Evolutionary conservation across 2,329 filamentous ascomycete species (phyloP).

Genomic region (Alternaria sp.): DNA sequence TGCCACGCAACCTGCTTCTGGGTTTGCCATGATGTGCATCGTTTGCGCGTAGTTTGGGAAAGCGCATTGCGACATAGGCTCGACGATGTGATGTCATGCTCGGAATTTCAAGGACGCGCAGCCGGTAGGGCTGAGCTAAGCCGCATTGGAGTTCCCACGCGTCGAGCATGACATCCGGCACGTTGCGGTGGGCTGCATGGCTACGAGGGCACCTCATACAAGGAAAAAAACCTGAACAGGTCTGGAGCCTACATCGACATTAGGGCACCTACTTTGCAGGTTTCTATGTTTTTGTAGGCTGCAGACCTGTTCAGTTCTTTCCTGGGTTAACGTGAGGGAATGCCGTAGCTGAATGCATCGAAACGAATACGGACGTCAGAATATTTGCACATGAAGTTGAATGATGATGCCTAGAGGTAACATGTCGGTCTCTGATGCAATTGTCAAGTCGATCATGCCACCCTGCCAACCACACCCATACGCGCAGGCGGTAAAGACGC

Average conservation of each 20-base stretch:
- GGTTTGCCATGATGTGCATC: slow-evolving; percentile 19
- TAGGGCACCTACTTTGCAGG: background rate
- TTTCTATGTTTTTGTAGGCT: background rate
- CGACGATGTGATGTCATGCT: slow-evolving; percentile 19
- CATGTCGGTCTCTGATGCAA: no score
- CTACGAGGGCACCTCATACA: background rate
- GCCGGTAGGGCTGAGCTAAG: slow-evolving; percentile 9
- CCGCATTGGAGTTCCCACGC: background rate
- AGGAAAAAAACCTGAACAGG: background rate
- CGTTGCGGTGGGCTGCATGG: background rate
- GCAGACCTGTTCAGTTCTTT: background rate
- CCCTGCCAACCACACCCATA: background rate
- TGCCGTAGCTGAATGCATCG: background rate
- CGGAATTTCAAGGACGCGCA: background rate
- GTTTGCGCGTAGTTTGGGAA: slow-evolving; percentile 11
- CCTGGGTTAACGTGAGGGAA: background rate
- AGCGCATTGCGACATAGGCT: slow-evolving; percentile 17
- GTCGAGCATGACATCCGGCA: background rate
- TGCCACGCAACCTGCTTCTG: slow-evolving; percentile 5
- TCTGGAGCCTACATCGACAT: background rate
- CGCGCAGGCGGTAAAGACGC: background rate
- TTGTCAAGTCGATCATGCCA: background rate
- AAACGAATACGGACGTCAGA: background rate
- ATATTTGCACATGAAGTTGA: background rate
- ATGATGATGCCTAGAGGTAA: background rate